Base-by-base conservation (phyloP, 257 asterid genomes). In the Verbascum thapsus region DNA sequence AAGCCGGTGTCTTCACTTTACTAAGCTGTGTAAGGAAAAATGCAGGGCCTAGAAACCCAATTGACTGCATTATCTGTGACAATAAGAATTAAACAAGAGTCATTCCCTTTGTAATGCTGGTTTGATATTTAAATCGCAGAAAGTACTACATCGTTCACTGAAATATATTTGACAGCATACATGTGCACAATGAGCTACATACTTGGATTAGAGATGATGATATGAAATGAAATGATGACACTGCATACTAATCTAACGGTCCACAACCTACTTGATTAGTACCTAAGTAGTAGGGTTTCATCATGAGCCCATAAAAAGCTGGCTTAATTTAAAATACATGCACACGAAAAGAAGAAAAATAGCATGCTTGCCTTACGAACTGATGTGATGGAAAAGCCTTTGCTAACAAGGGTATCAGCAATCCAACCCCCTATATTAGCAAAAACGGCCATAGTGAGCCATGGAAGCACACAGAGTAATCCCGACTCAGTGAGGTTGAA, bases 371-470 rank as follows among this genome's bases (percentile, higher is more conserved):
- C 77, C 77, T 72, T 72, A 13, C 77, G 77, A 63, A 78, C 83
- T 51, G 80, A 55, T 35, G 83, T 90, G 68, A 90, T 79, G 63
- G 98, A 85, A 63, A 88, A 60, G 53, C 98, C 98, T 78, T 70
- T 85, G 89, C 95, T 82, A 59, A 90, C 86, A 60, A 88, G 94
- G 64, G 94, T 80, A 72, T 88, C 98, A 26, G 98, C 98, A 76
- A 90, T 82, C 96, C 96, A 90, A 53, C 98, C 98, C 59, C 98
- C 98, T 53, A 90, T 69, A 70, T 90, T 90, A 34, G 96, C 96
- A 74, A 88, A 90, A 69, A 85, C 76, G 37, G 98, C 96, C 96
- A 90, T 90, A 63, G 96, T 87, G 80, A 90, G 79, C 97, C 97
- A 90, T 55, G 96, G 97, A 71, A 90, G 80, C 67, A 90, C 96